Percentiles rank a stretch among this genome's conserved stretches.
phyloP scores from a whole-genome alignment of 2,329 filamentous ascomycete genomes.

The Akanthomyces uredinophilus region DNA sequence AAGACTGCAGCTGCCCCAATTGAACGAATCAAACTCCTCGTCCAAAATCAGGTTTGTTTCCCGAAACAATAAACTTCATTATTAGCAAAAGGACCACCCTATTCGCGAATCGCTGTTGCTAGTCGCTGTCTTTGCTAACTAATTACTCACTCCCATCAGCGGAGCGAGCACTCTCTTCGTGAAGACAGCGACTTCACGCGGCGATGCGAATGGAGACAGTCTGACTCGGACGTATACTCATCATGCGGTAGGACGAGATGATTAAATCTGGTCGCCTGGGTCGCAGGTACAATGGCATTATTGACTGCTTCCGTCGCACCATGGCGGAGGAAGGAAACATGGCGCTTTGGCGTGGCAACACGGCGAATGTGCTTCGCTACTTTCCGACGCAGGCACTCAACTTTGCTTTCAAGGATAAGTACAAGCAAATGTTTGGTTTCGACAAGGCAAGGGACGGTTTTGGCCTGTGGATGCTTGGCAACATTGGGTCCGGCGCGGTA shows the following conservation, averaged over 20 bases:
- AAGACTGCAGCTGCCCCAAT: slow-evolving; percentile 99
- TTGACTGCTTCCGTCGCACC: slow-evolving; percentile 93
- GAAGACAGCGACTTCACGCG: not conserved
- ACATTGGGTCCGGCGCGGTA: slow-evolving; percentile 88
- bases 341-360: slow-evolving; percentile 99
- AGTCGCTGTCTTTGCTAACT: slow-evolving; percentile 11
- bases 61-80: not conserved
- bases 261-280: slow-evolving; percentile 96
- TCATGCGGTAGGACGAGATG: slow-evolving; percentile 85
- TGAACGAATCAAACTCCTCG: slow-evolving; percentile 99
- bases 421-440: slow-evolving; percentile 99
- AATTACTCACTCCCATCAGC: not conserved
- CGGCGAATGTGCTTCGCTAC: slow-evolving; percentile 99
- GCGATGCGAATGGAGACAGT: not conserved
- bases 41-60: slow-evolving; percentile 95
- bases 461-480: slow-evolving; percentile 97
- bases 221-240: not conserved
- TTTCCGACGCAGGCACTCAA: slow-evolving; percentile 99
- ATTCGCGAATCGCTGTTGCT: not conserved
- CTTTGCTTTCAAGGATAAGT: slow-evolving; percentile 99
- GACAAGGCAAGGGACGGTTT: slow-evolving; percentile 99
- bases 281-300: slow-evolving; percentile 91
- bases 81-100: not conserved
- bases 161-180: not conserved
- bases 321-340: slow-evolving; percentile 85